A percentile compares a stretch with the other conserved stretches of the same genome.
Conservation (phyloP, 2,329 filamentous ascomycete species). For the Paecilomyces fulvus region DNA sequence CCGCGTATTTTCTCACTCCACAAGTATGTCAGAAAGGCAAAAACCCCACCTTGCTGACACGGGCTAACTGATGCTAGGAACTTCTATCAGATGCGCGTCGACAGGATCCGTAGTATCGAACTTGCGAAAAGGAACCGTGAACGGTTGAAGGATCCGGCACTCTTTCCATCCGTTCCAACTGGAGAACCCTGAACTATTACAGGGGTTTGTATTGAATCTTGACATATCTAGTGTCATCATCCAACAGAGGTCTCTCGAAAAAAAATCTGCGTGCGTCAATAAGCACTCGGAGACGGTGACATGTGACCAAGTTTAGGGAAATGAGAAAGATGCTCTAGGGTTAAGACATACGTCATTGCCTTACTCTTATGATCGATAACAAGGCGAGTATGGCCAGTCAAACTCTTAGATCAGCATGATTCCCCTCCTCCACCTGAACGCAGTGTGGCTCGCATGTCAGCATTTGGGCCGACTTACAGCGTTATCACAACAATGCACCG, state of each 20-base stretch:
- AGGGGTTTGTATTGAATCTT: too few species aligned
- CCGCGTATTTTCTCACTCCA: slow-evolving; percentile 77
- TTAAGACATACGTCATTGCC: background rate
- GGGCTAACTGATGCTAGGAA: slow-evolving; percentile 42
- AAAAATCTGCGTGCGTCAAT: background rate
- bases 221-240: background rate
- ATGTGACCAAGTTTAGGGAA: background rate
- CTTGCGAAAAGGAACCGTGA: slow-evolving; percentile 73
- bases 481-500: background rate
- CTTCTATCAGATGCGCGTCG: slow-evolving; percentile 79
- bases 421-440: background rate
- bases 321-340: background rate
- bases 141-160: slow-evolving; percentile 64
- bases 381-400: background rate
- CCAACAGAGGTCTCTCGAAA: background rate
- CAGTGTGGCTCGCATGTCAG: background rate
- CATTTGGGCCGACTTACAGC: background rate
- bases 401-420: background rate
- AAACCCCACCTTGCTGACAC: background rate
- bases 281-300: background rate
- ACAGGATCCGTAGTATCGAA: slow-evolving; percentile 70
- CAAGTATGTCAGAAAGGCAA: slow-evolving; percentile 45
- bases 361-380: background rate
- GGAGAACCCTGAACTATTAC: slow-evolving; percentile 29
- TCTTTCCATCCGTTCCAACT: slow-evolving; percentile 80